Evolutionary conservation across 1,284 basidiomycete genomes (phyloP).

Genomic region (Bondarzewia mesenterica): DNA sequence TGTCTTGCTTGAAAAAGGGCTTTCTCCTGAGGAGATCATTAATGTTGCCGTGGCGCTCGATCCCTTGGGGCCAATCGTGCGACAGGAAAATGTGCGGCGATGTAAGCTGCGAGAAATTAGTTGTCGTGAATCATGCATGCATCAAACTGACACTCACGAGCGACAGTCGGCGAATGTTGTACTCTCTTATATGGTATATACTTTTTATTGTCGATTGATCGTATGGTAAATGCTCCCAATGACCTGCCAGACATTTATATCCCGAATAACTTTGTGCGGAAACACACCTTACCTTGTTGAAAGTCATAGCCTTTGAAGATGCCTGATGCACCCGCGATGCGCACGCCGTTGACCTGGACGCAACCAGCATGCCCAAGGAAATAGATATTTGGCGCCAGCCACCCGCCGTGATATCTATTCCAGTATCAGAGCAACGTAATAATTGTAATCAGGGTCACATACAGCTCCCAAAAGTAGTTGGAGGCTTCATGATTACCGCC

Average conservation of each 20-base stretch:
- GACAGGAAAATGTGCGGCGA: constrained; percentile 77
- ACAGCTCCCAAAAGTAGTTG: constrained; percentile 97
- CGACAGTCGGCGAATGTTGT: constrained; percentile 74
- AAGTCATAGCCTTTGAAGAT: constrained; percentile 89
- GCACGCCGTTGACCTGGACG: constrained; percentile 78
- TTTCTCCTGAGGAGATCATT: constrained; percentile 66
- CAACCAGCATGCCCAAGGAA: constrained; percentile 92
- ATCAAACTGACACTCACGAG: constrained; percentile 47
- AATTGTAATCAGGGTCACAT: constrained; percentile 23
- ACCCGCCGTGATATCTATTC: constrained; percentile 83
- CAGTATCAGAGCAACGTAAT: background rate
- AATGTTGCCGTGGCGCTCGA: constrained; percentile 78
- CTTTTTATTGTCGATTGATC: constrained; percentile 68
- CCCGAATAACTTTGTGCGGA: too few species aligned
- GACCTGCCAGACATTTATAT: constrained; percentile 43
- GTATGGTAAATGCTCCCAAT: constrained; percentile 66
- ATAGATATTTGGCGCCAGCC: constrained; percentile 96
- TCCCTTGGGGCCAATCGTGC: constrained; percentile 93
- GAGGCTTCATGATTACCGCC: constrained; percentile 98
- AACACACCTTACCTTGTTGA: constrained; percentile 44
- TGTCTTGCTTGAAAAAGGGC: constrained; percentile 76
- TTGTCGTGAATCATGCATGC: background rate
- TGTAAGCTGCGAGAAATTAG: constrained; percentile 40
- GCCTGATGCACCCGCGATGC: constrained; percentile 87
- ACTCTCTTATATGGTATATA: constrained; percentile 89